Conservation (phyloP, 202 grass and related monocot species). For the Setaria viridis region DNA sequence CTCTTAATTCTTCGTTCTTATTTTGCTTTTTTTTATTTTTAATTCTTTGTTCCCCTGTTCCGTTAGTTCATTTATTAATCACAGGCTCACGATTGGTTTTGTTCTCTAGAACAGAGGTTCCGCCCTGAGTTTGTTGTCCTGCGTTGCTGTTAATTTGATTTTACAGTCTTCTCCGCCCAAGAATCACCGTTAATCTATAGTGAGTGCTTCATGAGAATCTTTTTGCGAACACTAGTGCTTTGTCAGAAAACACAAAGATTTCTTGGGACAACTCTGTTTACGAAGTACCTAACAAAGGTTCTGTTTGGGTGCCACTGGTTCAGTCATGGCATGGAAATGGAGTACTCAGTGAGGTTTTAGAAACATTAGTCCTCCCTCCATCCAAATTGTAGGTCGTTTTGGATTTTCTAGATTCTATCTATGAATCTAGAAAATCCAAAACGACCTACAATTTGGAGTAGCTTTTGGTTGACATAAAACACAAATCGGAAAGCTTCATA, state of each 20-base stretch:
- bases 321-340: not conserved
- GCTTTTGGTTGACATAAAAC: not conserved
- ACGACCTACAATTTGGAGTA: no score
- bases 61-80: not conserved
- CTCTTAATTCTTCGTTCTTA: not conserved
- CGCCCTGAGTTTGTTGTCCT: not conserved
- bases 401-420: no score
- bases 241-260: not conserved
- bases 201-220: not conserved
- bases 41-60: not conserved
- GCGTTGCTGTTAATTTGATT: not conserved
- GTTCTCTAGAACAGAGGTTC: not conserved
- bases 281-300: not conserved
- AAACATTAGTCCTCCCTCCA: no score
- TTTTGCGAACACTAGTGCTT: not conserved
- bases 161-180: not conserved
- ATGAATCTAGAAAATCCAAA: no score
- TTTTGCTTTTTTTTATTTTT: not conserved
- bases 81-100: not conserved
- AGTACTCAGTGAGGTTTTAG: not conserved
- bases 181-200: not conserved
- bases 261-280: not conserved
- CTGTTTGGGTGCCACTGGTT: not conserved
- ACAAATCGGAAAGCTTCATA: not conserved
- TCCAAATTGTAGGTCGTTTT: no score